Conservation (phyloP, 805 yeast species). For the Starmerella scarabaei region DNA sequence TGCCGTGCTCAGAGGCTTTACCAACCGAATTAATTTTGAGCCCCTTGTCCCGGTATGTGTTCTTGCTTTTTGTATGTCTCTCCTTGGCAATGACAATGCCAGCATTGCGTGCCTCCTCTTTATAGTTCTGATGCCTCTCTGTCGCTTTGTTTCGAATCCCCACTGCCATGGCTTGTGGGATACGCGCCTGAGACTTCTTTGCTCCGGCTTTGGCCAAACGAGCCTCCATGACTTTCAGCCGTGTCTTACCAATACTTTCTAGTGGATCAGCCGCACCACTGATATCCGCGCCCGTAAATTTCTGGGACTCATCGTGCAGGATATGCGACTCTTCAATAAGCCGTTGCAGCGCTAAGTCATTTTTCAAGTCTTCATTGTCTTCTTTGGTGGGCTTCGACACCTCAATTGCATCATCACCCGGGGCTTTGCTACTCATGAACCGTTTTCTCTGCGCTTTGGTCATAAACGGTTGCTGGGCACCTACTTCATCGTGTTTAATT, state of each 20-base stretch:
- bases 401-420: slow-evolving; percentile 19
- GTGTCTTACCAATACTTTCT: slow-evolving; percentile 29
- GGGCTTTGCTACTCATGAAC: slow-evolving; percentile 25
- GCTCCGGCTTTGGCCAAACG: slow-evolving; percentile 28
- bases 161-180: slow-evolving; percentile 81
- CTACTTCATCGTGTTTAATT: slow-evolving; percentile 27
- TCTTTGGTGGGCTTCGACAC: slow-evolving; percentile 22
- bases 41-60: slow-evolving; percentile 55
- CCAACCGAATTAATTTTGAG: slow-evolving; percentile 40
- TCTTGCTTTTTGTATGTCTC: slow-evolving; percentile 33
- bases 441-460: slow-evolving; percentile 20
- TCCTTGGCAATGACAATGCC: slow-evolving; percentile 70
- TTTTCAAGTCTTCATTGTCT: slow-evolving; percentile 40
- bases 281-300: slow-evolving; percentile 27
- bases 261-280: slow-evolving; percentile 24
- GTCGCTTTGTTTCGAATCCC: slow-evolving; percentile 59
- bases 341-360: slow-evolving; percentile 57
- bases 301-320: slow-evolving; percentile 25
- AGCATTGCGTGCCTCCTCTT: slow-evolving; percentile 72
- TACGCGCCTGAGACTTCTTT: slow-evolving; percentile 43
- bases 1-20: slow-evolving; percentile 21
- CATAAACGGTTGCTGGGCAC: slow-evolving; percentile 9
- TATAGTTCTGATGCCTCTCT: slow-evolving; percentile 39
- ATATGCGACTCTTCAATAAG: slow-evolving; percentile 59
- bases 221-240: slow-evolving; percentile 29